phyloP scores from a whole-genome alignment of 208 protist species.

The Leishmania turanica region DNA sequence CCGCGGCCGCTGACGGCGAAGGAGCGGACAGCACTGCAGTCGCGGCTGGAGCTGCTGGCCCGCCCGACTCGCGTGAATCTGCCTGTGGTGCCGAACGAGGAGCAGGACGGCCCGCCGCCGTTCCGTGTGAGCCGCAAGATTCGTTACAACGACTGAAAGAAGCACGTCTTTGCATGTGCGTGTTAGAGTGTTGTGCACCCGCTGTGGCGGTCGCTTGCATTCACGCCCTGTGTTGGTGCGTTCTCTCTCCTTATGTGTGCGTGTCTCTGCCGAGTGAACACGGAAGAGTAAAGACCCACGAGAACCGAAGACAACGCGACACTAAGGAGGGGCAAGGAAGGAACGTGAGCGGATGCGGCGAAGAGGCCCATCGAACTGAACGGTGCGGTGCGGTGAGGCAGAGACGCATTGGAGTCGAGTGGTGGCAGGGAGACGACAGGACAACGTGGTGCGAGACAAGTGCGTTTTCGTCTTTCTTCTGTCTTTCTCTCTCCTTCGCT shows the following conservation, averaged over 20 bases:
- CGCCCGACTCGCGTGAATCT: conserved; percentile 54
- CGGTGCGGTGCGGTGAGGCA: neutral
- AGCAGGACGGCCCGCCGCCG: conserved; percentile 34
- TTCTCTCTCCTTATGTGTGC: neutral
- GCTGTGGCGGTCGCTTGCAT: neutral
- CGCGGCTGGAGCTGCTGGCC: conserved; percentile 47
- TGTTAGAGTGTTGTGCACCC: neutral
- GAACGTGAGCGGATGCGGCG: neutral
- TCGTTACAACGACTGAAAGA: conserved; percentile 19
- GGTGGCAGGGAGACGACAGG: neutral
- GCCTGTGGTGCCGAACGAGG: conserved; percentile 34
- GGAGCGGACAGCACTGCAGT: conserved; percentile 32
- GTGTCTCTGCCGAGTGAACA: neutral
- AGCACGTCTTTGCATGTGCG: neutral
- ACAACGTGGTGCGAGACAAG: neutral
- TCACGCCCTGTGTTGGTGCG: conserved; percentile 3
- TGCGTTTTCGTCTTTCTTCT: neutral
- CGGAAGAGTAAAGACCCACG: neutral
- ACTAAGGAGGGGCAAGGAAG: neutral
- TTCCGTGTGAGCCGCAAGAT: conserved; percentile 65
- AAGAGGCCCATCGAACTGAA: neutral
- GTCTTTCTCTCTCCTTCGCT: neutral
- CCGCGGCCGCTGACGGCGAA: conserved; percentile 16
- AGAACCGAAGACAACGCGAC: neutral
- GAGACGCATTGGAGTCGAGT: neutral